A percentile compares a stretch with the other conserved stretches of the same genome.
These are phyloP conservation scores for Ogataea degrootiae DNA, from an alignment of 805 yeast genomes.

Conservation along the genomic window DNA sequence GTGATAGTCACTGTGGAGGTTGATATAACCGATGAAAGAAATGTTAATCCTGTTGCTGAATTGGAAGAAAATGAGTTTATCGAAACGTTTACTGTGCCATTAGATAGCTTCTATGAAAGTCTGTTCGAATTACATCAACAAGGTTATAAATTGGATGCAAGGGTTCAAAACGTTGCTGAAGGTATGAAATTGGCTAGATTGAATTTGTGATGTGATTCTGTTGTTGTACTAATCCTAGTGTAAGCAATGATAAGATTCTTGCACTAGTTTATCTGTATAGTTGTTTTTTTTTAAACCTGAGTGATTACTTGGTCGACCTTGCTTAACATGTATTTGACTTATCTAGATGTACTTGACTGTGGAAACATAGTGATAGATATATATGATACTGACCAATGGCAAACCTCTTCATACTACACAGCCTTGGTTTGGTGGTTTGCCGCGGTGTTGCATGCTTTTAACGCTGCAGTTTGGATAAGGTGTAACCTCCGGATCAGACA, in stretches of 20 bases:
- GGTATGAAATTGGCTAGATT: conserved; percentile 59
- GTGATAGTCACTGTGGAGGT: conserved; percentile 73
- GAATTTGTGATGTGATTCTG: neutral
- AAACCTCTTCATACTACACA: too few species aligned
- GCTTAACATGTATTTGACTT: too few species aligned
- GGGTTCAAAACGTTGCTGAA: conserved; percentile 80
- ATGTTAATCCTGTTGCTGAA: conserved; percentile 63
- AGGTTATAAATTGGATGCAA: conserved; percentile 81
- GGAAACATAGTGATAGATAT: too few species aligned
- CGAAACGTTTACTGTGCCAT: conserved; percentile 75
- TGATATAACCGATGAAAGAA: conserved; percentile 63
- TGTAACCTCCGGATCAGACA: too few species aligned
- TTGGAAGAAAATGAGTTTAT: conserved; percentile 91
- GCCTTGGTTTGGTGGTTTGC: too few species aligned
- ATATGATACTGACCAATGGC: too few species aligned
- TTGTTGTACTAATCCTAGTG: too few species aligned
- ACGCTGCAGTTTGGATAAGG: too few species aligned
- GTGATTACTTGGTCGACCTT: neutral
- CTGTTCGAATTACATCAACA: conserved; percentile 48
- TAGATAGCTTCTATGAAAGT: conserved; percentile 50
- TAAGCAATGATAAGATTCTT: too few species aligned
- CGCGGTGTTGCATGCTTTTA: too few species aligned
- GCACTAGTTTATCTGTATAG: neutral
- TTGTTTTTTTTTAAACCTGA: neutral
- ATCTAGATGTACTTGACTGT: too few species aligned